Evolutionary conservation across 2,329 filamentous ascomycete species (phyloP).

Genomic region (Xylariaceae sp.): DNA sequence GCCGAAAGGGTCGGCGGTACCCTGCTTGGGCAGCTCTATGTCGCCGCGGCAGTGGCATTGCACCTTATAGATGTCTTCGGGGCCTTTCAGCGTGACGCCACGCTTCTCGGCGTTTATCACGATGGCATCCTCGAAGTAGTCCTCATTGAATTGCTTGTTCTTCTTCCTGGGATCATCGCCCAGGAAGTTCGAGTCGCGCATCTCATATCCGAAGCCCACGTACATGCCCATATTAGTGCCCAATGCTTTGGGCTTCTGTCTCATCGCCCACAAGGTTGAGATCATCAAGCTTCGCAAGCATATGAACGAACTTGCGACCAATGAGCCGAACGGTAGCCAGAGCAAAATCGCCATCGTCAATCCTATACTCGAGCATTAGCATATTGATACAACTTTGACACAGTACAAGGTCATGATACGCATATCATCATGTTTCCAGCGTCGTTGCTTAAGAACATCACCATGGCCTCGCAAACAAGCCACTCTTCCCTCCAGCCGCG

Average conservation of each 20-base stretch:
- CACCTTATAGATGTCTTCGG: slow-evolving; percentile 19
- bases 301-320: slow-evolving; percentile 33
- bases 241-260: slow-evolving; percentile 33
- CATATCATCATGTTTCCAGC: slow-evolving; percentile 13
- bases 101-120: slow-evolving; percentile 31
- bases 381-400: not conserved
- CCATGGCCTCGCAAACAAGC: slow-evolving; percentile 35
- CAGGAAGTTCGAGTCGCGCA: slow-evolving; percentile 15
- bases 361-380: slow-evolving; percentile 11
- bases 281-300: slow-evolving; percentile 33
- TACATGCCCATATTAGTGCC: slow-evolving; percentile 34
- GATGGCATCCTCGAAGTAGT: slow-evolving; percentile 27
- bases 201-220: slow-evolving; percentile 15
- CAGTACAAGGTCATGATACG: not conserved
- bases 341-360: slow-evolving; percentile 24
- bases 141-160: slow-evolving; percentile 14
- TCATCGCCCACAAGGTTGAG: slow-evolving; percentile 27
- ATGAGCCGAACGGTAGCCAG: slow-evolving; percentile 16
- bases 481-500: slow-evolving; percentile 33
- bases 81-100: slow-evolving; percentile 26
- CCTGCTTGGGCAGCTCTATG: slow-evolving; percentile 22
- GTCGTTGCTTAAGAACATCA: slow-evolving; percentile 23
- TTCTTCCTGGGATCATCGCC: slow-evolving; percentile 11
- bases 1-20: slow-evolving; percentile 22
- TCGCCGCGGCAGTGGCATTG: slow-evolving; percentile 20